A percentile compares a stretch with the other conserved stretches of the same genome.
Conservation (phyloP, 2,329 filamentous ascomycete species). For the Aspergillus phoenicis region DNA sequence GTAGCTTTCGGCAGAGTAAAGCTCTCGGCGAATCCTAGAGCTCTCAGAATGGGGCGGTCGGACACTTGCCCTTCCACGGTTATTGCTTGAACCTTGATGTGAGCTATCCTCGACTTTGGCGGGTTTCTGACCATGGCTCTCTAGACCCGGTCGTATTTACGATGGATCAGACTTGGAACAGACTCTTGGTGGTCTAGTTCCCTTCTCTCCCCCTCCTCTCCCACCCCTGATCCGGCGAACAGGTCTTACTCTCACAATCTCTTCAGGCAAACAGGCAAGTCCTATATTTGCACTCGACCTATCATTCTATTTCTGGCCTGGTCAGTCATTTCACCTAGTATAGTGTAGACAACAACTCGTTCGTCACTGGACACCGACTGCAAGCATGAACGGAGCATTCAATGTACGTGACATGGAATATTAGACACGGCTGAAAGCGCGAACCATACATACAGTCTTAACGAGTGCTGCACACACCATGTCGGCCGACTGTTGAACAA, state of each 20-base stretch:
- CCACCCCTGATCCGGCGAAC: conserved; percentile 7
- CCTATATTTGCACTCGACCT: conserved; percentile 6
- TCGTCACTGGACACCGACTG: background rate
- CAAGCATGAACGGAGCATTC: background rate
- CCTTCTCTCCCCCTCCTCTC: too few species aligned
- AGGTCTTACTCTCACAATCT: background rate
- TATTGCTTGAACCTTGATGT: background rate
- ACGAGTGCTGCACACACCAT: background rate
- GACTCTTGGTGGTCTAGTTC: background rate
- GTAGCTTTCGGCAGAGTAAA: too few species aligned
- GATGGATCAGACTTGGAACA: conserved; percentile 1
- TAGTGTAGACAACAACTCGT: background rate
- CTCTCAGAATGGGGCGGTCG: background rate
- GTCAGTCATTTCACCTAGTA: background rate
- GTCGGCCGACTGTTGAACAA: background rate
- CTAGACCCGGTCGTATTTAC: background rate
- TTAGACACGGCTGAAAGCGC: background rate
- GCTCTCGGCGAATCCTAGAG: background rate
- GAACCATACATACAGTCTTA: too few species aligned
- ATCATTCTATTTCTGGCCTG: background rate
- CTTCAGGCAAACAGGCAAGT: background rate
- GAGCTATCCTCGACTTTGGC: background rate
- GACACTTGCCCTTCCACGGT: background rate
- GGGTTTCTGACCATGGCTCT: background rate
- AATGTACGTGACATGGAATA: background rate